Evolutionary conservation across 2,329 filamentous ascomycete species (phyloP), one percentile per base, ranked within the genome.

Genomic region (Helicocarpus griseus): DNA sequence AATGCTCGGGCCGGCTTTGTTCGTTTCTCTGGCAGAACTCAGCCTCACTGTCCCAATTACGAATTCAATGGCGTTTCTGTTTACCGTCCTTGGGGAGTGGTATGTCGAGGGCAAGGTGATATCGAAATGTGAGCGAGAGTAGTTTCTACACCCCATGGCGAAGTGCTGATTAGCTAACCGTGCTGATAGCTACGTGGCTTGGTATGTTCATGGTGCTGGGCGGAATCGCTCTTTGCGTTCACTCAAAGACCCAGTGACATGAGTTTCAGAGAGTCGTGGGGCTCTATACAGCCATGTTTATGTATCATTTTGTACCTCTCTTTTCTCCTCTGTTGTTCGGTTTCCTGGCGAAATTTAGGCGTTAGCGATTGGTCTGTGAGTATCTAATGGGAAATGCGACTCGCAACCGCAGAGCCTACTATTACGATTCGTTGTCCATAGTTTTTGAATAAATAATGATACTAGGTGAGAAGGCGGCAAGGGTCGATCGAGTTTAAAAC

Each of bases 11-110:
- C 17, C 19, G n/a, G 31, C 19, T n/a, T 35, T 21, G 14, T 22
- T 13, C 17, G 13, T 6, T 4, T 8, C 5, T 47, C 14, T 7
- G 49, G 17, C 60, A 93, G 91, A 97, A 69, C 66, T 97, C 60
- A 95, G 89, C 64, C 74, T 97, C 56, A 96, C 90, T 2, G 90
- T 97, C 0, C 91, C 91, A 1, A 93, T 97, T 56, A 90, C 91
- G 1, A 97, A 97, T 63, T 95, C 89, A 0, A 73, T 95, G 63
- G 91, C 91, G 0, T 97, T 97, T 60, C 70, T 97, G n/a, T 97
- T 96, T 64, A 97, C 91, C 0, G 90, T 96, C 1, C 63, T 96
- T 11, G 91, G 90, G 0, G 91, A 97, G 61, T 97, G 90, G 89
- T 94, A 85, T 76, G 89, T 91, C 0, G 91, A 96, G 62, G 82